Evolutionary conservation across 768 basidiomycete species (phyloP).

Genomic region (Termitomyces sp.): DNA sequence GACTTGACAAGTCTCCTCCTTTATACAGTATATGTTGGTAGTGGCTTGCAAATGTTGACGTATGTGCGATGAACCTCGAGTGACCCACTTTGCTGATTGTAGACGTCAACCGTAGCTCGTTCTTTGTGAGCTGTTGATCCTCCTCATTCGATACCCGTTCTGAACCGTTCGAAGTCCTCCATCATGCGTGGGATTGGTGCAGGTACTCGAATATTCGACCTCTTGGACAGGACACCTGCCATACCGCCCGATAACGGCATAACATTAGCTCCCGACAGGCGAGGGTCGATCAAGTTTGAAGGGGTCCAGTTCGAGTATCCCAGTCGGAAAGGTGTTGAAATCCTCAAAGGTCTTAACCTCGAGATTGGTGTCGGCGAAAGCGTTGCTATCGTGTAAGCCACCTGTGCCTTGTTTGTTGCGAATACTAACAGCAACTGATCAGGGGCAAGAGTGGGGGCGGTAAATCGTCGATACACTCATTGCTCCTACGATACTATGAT

Average conservation of each 20-base stretch:
- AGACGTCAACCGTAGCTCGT: slow-evolving; percentile 34
- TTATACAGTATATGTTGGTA: slow-evolving; percentile 89
- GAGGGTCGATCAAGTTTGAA: slow-evolving; percentile 79
- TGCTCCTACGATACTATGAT: slow-evolving; percentile 88
- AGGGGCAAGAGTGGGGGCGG: slow-evolving; percentile 91
- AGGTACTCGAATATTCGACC: slow-evolving; percentile 89
- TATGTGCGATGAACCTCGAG: slow-evolving; percentile 32
- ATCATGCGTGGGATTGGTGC: slow-evolving; percentile 98
- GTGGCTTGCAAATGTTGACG: slow-evolving; percentile 78
- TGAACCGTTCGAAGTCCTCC: slow-evolving; percentile 55
- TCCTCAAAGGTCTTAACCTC: slow-evolving; percentile 81
- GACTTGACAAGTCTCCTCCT: slow-evolving; percentile 87
- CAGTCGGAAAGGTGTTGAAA: slow-evolving; percentile 73
- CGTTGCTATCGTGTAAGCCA: slow-evolving; percentile 86
- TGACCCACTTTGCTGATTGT: slow-evolving; percentile 4
- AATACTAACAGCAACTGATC: neutral
- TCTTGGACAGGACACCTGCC: slow-evolving; percentile 77
- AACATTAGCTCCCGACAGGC: slow-evolving; percentile 50
- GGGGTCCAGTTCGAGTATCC: slow-evolving; percentile 89
- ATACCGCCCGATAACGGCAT: slow-evolving; percentile 68
- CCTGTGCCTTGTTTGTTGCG: neutral
- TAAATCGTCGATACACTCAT: slow-evolving; percentile 88
- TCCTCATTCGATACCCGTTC: slow-evolving; percentile 27
- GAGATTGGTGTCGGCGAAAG: slow-evolving; percentile 83
- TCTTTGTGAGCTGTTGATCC: slow-evolving; percentile 45